These are phyloP conservation scores for Neofusicoccum sp. DNA, from an alignment of 2,329 filamentous ascomycete genomes.

Conservation along the genomic window DNA sequence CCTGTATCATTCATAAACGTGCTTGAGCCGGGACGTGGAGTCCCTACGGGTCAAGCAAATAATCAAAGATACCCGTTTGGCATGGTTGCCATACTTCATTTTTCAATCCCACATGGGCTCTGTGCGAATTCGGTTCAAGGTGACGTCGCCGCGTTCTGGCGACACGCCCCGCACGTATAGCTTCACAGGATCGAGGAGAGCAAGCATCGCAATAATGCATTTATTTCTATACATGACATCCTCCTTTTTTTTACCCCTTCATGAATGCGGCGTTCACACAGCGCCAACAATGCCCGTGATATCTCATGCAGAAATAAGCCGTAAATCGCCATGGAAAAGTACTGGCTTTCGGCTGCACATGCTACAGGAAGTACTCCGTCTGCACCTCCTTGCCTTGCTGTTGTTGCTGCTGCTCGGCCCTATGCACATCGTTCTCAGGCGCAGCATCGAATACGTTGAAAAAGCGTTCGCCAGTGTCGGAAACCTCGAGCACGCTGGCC, in stretches of 20 bases:
- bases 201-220: background rate
- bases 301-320: slow-evolving; percentile 13
- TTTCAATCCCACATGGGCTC: background rate
- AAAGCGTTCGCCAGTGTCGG: slow-evolving; percentile 85
- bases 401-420: slow-evolving; percentile 73
- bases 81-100: background rate
- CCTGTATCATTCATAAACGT: background rate
- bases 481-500: slow-evolving; percentile 94
- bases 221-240: background rate
- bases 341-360: background rate
- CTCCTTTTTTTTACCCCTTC: background rate
- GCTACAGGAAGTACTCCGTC: slow-evolving; percentile 67
- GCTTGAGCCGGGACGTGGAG: background rate
- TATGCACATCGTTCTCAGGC: slow-evolving; percentile 89
- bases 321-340: background rate
- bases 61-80: slow-evolving; percentile 14
- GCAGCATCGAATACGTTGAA: slow-evolving; percentile 98
- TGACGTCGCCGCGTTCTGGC: too few species aligned
- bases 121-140: too few species aligned
- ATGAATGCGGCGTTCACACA: background rate
- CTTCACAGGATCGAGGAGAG: background rate
- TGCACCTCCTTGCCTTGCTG: slow-evolving; percentile 70
- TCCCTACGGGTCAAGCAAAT: slow-evolving; percentile 1
- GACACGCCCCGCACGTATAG: too few species aligned
- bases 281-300: slow-evolving; percentile 16